Base-by-base conservation (phyloP, 768 basidiomycete species). In the Rhodosporidiobolus odoratus region DNA sequence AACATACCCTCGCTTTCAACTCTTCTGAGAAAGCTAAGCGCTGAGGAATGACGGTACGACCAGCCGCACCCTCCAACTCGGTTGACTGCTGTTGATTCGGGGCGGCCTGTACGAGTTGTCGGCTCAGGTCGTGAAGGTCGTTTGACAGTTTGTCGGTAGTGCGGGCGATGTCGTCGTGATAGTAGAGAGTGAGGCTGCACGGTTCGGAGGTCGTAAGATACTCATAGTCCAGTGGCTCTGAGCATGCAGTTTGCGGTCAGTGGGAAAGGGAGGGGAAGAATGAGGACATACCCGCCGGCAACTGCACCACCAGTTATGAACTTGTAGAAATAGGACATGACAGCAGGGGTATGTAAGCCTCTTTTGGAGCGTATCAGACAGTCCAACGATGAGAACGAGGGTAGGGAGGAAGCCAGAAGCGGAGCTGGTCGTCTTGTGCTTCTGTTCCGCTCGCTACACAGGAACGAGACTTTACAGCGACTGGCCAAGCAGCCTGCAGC, bases 261-360 rank as follows among this genome's bases (percentile, higher is more conserved):
- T 40, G 50, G 34, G 50, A 54, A 5, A 40, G 41, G 38, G 57
- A 40, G 57, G 25, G 25, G 38, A 12, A 40, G 35, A 27, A 13
- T 10, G 25, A 34, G 38, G 25, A 52, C 69, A 47, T 9, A 66
- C 69, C 41, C 50, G 15, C 69, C 69, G 23, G 60, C 65, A 38
- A 71, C 37, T 21, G 61, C 59, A 0, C 37, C 60, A 1, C 69
- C 69, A 4, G 47, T 58, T 10, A 71, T 21, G 56, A 71, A 58
- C 59, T 66, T 71, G 69, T 43, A 30, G 48, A 71, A 71, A 61
- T 66, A 71, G 19, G 64, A 65, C 69, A 70, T 65, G 32, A 25
- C 4, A 8, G 48, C 38, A 23, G 12, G 48, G 23, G 43, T 45
- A 23, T n/a, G n/a, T n/a, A n/a, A n/a, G n/a, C 19, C 15, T 32